Evolutionary conservation across 2,329 filamentous ascomycete species (phyloP), one percentile per base, ranked within the genome.

Genomic region (Diaporthe destruens): DNA sequence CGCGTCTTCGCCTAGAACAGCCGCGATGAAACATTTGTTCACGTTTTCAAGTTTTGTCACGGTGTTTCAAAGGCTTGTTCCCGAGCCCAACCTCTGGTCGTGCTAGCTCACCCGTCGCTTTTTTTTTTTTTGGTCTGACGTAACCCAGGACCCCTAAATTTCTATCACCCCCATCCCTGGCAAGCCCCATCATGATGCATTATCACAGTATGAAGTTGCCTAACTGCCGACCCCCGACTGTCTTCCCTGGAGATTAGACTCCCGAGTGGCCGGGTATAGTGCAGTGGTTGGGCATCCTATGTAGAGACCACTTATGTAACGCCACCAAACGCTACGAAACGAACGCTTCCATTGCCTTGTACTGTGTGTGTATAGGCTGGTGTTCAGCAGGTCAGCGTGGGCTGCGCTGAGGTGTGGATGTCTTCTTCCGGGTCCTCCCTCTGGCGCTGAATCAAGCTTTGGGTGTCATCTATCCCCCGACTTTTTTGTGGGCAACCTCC

Each of bases 101-200:
- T 44, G n/a, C 47, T 66, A 44, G 6, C 42, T 34, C 56, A 47
- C 39, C 49, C 42, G 20, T 25, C 32, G 25, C n/a, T 32, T n/a
- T 16, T 29, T 44, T 44, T 44, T 51, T 29, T 44, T 29, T 29
- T 36, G 61, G 47, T 39, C 61, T 66, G 61, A 51, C 61, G 61
- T 66, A 32, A 66, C 61, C 61, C 61, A 53, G 61, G 61, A 66
- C 61, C 61, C 61, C 47, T 66, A 53, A 66, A 51, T 66, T 53
- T 66, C 61, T 51, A 36, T 53, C 51, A 34, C 47, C 61, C 61
- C 47, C 32, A 53, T 25, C 25, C 61, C 61, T 66, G 47, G 61
- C n/a, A 39, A 36, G 61, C 42, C 25, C 61, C 61, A 51, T 65
- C 18, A 14, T 14, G 34, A 65, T 29, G 51, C 61, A 51, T 65